Conservation (phyloP, 768 basidiomycete species). For the Termitomyces sp. region DNA sequence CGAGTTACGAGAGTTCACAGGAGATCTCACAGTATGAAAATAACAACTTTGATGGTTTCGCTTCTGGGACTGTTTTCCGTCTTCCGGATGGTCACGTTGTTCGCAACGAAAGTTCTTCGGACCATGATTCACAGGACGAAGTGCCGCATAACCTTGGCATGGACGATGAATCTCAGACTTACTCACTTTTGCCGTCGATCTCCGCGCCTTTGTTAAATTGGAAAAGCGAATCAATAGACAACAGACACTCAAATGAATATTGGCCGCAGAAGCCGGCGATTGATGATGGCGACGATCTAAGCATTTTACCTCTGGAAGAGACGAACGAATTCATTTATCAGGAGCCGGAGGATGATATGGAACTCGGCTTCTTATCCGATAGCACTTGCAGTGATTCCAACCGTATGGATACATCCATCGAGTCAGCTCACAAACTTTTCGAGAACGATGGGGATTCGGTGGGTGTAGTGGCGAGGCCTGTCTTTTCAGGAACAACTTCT, state of each 20-base stretch:
- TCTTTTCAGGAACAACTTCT: slow-evolving; percentile 3
- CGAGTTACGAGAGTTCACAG: slow-evolving; percentile 2
- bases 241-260: neutral
- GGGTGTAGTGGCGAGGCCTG: slow-evolving; percentile 9
- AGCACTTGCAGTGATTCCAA: slow-evolving; percentile 4
- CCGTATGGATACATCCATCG: slow-evolving; percentile 7
- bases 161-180: slow-evolving; percentile 10
- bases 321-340: neutral
- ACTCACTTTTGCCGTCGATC: slow-evolving; percentile 6
- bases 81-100: slow-evolving; percentile 13
- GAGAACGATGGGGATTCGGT: slow-evolving; percentile 17
- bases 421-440: slow-evolving; percentile 5
- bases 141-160: slow-evolving; percentile 3
- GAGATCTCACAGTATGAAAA: slow-evolving; percentile 4
- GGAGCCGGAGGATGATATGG: slow-evolving; percentile 11
- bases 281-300: neutral
- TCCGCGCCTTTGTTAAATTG: slow-evolving; percentile 2
- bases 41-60: slow-evolving; percentile 1
- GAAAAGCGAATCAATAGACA: neutral
- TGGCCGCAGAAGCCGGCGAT: neutral
- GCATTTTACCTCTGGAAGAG: neutral
- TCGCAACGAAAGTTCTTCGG: slow-evolving; percentile 2
- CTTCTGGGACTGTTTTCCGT: slow-evolving; percentile 2
- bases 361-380: slow-evolving; percentile 16
- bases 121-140: slow-evolving; percentile 12